A percentile compares a stretch with the other conserved stretches of the same genome.
These are phyloP conservation scores for Phialocephala subalpina DNA, from an alignment of 2,329 filamentous ascomycete genomes.

Conservation along the genomic window DNA sequence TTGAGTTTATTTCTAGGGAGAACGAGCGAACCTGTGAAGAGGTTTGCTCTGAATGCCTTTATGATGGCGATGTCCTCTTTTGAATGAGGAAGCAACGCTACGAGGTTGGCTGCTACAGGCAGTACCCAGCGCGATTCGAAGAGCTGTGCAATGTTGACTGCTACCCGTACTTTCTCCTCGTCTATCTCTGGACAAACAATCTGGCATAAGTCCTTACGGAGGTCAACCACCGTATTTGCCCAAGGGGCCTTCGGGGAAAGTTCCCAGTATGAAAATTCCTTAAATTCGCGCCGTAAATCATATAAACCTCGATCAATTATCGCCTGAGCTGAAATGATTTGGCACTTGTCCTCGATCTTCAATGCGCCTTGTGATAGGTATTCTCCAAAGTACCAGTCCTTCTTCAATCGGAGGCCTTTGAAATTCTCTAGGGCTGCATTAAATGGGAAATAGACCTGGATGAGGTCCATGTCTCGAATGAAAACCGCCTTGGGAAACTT, in stretches of 20 bases:
- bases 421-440: constrained; percentile 12
- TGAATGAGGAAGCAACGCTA: constrained; percentile 13
- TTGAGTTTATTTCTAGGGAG: constrained; percentile 2
- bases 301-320: constrained; percentile 21
- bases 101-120: constrained; percentile 19
- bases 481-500: constrained; percentile 19
- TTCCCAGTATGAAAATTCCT: constrained; percentile 16
- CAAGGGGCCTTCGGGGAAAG: constrained; percentile 9
- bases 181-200: not conserved
- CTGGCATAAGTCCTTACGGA: constrained; percentile 15
- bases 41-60: constrained; percentile 9
- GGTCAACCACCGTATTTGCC: constrained; percentile 17
- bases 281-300: constrained; percentile 23
- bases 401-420: constrained; percentile 11
- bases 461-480: constrained; percentile 22
- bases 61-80: constrained; percentile 11
- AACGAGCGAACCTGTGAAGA: constrained; percentile 12
- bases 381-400: constrained; percentile 27
- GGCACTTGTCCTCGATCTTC: constrained; percentile 26
- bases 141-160: constrained; percentile 17
- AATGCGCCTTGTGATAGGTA: constrained; percentile 26
- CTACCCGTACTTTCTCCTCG: constrained; percentile 16
- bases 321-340: constrained; percentile 23
- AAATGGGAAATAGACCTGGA: constrained; percentile 16
- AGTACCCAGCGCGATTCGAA: constrained; percentile 17